phyloP scores from a whole-genome alignment of 345 rosid species.

The Syzygium aromaticum region DNA sequence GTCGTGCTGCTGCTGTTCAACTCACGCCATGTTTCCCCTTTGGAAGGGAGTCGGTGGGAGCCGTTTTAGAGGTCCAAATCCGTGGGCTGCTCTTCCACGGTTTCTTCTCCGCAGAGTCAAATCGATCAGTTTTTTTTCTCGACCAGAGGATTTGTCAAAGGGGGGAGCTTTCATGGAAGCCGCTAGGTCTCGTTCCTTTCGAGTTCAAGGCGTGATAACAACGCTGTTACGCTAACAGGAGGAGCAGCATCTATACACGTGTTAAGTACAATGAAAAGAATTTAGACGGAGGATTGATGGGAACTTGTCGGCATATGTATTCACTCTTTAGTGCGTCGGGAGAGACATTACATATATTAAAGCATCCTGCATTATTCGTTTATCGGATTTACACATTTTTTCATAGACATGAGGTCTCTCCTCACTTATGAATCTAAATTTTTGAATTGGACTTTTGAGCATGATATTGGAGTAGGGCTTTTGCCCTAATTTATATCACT shows the following conservation, averaged over 20 bases:
- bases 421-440: background rate
- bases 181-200: background rate
- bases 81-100: background rate
- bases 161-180: background rate
- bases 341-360: background rate
- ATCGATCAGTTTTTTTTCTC: background rate
- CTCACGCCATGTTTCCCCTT: background rate
- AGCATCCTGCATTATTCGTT: background rate
- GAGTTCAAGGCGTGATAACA: background rate
- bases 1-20: background rate
- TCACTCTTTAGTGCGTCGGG: background rate
- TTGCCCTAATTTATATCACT: background rate
- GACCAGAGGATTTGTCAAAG: background rate
- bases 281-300: background rate
- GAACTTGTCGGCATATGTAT: background rate
- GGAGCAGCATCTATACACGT: background rate
- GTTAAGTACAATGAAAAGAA: background rate
- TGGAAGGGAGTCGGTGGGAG: background rate
- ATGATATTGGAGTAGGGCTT: background rate
- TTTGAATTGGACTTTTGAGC: background rate
- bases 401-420: too few species aligned
- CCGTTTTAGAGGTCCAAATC: background rate
- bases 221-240: background rate
- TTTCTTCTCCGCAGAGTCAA: background rate
- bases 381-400: rapidly evolving